Percentiles rank a stretch among this genome's conserved stretches.
Conservation (phyloP, 78 protist species). For the Planoprotostelium fungivorum region DNA sequence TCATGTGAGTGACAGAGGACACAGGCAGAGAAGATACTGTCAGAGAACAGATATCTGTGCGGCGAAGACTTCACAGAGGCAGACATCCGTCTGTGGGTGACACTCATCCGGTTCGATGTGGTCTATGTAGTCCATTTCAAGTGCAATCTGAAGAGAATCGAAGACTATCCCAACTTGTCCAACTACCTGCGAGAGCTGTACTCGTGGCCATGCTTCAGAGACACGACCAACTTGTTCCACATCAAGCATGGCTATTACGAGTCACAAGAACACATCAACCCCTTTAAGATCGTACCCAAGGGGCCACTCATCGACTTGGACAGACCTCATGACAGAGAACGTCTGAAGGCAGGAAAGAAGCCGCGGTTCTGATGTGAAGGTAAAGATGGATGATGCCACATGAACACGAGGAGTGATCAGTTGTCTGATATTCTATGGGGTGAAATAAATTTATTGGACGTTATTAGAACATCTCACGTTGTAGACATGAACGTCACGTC, state of each 20-base stretch:
- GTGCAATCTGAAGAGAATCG: conserved; percentile 36
- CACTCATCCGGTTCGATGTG: conserved; percentile 86
- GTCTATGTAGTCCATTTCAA: conserved; percentile 82
- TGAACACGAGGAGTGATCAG: too few species aligned
- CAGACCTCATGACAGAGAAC: background rate
- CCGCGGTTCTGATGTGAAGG: too few species aligned
- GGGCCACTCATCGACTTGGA: conserved; percentile 29
- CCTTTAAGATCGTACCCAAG: conserved; percentile 57
- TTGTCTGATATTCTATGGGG: too few species aligned
- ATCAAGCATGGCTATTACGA: conserved; percentile 64
- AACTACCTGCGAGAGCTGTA: conserved; percentile 65
- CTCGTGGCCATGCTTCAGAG: conserved; percentile 21
- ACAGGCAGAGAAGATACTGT: conserved; percentile 56
- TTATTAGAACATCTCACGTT: too few species aligned
- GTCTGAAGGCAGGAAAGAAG: too few species aligned
- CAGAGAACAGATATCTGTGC: conserved; percentile 28
- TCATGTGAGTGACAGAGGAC: background rate
- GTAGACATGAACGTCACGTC: too few species aligned
- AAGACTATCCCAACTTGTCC: conserved; percentile 70
- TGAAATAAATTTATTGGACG: too few species aligned
- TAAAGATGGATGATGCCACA: too few species aligned
- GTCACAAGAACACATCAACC: conserved; percentile 60
- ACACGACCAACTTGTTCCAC: conserved; percentile 68
- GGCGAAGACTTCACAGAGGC: conserved; percentile 79
- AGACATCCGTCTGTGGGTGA: conserved; percentile 81